phyloP scores from a whole-genome alignment of 2,329 filamentous ascomycete species.

The Ramularia collo-cygni region DNA sequence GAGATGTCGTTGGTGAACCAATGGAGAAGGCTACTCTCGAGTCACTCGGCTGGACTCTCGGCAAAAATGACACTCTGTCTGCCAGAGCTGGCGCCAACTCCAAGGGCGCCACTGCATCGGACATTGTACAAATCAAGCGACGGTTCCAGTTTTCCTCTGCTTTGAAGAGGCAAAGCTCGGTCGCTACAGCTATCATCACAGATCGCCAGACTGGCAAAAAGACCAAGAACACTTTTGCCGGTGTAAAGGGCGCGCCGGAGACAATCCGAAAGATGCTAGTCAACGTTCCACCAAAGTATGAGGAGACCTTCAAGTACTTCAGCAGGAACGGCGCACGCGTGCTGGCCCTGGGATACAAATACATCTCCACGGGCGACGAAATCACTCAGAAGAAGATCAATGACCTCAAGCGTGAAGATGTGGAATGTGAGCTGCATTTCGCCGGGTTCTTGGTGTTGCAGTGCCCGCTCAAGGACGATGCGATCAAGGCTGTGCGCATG shows the following conservation, averaged over 20 bases:
- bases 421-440: constrained; percentile 78
- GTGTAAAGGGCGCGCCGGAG: constrained; percentile 94
- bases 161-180: constrained; percentile 89
- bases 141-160: constrained; percentile 98
- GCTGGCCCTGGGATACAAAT: constrained; percentile 88
- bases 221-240: constrained; percentile 79
- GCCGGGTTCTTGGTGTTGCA: constrained; percentile 94
- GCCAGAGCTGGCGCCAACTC: constrained; percentile 52
- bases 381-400: constrained; percentile 81
- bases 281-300: constrained; percentile 75
- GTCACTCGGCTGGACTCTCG: constrained; percentile 88
- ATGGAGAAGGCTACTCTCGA: constrained; percentile 96
- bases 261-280: constrained; percentile 92
- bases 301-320: constrained; percentile 98
- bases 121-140: constrained; percentile 87
- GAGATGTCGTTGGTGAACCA: constrained; percentile 92
- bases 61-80: constrained; percentile 75
- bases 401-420: constrained; percentile 85
- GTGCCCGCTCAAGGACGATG: constrained; percentile 93
- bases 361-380: constrained; percentile 73
- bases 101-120: constrained; percentile 42
- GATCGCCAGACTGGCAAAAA: constrained; percentile 69
- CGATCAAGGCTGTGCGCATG: constrained; percentile 89
- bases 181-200: constrained; percentile 71
- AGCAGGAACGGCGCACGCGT: constrained; percentile 93